A percentile compares a stretch with the other conserved stretches of the same genome.
These are phyloP conservation scores for Phytophthora hybrid DNA, from an alignment of 352 stramenopile species.

Conservation along the genomic window DNA sequence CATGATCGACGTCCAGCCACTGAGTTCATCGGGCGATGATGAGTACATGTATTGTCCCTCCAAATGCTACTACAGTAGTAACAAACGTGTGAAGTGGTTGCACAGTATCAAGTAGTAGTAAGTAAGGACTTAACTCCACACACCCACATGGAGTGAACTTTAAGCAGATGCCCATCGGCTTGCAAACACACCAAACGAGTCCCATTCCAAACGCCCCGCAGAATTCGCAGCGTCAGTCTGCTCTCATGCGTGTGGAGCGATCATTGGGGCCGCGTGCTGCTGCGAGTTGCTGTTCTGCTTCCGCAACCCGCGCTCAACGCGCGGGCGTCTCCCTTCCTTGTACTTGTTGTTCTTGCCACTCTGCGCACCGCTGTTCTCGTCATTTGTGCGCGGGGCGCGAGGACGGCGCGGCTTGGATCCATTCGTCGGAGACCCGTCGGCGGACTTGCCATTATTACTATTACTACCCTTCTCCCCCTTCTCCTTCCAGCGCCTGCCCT, in stretches of 20 bases:
- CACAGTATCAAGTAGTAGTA: too few species aligned
- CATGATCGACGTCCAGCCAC: too few species aligned
- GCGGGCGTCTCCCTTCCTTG: constrained; percentile 55
- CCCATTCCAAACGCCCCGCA: background rate
- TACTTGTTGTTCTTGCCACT: constrained; percentile 29
- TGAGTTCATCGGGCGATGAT: too few species aligned
- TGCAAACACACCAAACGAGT: too few species aligned
- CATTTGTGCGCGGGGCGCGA: constrained; percentile 39
- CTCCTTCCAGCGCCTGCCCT: constrained; percentile 44
- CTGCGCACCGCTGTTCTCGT: constrained; percentile 35
- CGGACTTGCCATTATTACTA: constrained; percentile 46
- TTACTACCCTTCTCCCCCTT: constrained; percentile 38
- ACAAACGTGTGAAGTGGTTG: too few species aligned
- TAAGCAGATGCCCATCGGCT: too few species aligned
- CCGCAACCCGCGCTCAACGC: constrained; percentile 45
- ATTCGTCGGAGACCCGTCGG: constrained; percentile 36
- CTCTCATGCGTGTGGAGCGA: constrained; percentile 46
- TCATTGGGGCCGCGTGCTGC: constrained; percentile 34
- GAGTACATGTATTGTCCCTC: too few species aligned
- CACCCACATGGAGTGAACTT: too few species aligned
- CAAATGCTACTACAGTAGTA: too few species aligned
- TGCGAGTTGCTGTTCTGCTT: constrained; percentile 44
- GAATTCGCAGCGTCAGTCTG: background rate
- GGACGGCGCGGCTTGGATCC: constrained; percentile 44
- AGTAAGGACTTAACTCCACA: too few species aligned